These are phyloP conservation scores for Kuraishia piskuri DNA, from an alignment of 805 yeast genomes.

Conservation along the genomic window DNA sequence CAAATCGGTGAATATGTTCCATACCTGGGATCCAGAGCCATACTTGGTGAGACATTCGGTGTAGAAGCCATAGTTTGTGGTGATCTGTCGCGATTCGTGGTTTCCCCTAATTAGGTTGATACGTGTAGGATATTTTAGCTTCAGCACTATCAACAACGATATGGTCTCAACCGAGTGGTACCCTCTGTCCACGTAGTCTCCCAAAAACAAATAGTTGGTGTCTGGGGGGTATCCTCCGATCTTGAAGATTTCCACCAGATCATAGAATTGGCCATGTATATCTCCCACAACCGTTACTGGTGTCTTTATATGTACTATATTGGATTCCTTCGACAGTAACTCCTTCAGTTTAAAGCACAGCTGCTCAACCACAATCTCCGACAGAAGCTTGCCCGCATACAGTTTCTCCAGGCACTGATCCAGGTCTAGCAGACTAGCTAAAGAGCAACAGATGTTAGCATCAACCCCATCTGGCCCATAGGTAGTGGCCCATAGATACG, in stretches of 20 bases:
- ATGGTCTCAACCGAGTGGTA: conserved; percentile 92
- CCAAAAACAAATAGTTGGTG: conserved; percentile 86
- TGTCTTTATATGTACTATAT: conserved; percentile 72
- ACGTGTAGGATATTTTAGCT: conserved; percentile 80
- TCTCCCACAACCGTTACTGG: conserved; percentile 97
- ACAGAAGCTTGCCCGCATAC: conserved; percentile 55
- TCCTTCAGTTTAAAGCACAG: conserved; percentile 79
- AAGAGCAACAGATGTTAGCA: not conserved
- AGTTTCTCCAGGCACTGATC: conserved; percentile 66
- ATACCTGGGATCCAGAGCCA: conserved; percentile 62
- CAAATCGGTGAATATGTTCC: conserved; percentile 85
- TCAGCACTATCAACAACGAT: conserved; percentile 68
- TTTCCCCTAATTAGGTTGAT: conserved; percentile 84
- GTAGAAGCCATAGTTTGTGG: conserved; percentile 95
- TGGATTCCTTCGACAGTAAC: conserved; percentile 68
- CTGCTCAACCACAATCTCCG: conserved; percentile 62
- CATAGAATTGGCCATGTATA: conserved; percentile 96
- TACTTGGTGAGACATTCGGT: conserved; percentile 90
- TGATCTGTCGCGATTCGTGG: conserved; percentile 94
- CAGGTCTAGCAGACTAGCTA: conserved; percentile 31
- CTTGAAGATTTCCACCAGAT: conserved; percentile 81
- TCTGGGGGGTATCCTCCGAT: conserved; percentile 93
- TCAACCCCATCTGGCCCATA: no score
- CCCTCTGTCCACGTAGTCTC: conserved; percentile 96
- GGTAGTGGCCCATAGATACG: no score